Percentiles rank a stretch among this genome's conserved stretches.
phyloP scores from a whole-genome alignment of 2,329 filamentous ascomycete species.

The Dactylellina leptospora region DNA sequence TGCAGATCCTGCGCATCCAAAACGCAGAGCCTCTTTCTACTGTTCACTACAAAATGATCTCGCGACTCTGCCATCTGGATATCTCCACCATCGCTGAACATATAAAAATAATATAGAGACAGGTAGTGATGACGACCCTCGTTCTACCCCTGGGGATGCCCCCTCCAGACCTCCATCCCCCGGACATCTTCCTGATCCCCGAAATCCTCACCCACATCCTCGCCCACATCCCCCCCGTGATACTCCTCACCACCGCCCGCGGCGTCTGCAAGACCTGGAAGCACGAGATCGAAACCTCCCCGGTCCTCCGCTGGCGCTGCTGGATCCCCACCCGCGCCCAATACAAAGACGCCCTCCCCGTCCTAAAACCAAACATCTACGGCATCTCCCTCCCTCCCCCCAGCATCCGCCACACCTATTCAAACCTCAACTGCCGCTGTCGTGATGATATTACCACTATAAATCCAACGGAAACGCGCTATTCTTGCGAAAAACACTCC shows the following conservation, averaged over 20 bases:
- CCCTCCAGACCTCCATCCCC: background rate
- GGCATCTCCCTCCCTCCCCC: background rate
- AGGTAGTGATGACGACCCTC: too few species aligned
- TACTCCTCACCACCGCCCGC: conserved; percentile 9
- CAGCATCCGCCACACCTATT: background rate
- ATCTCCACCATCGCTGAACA: too few species aligned
- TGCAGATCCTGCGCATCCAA: too few species aligned
- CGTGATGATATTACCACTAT: too few species aligned
- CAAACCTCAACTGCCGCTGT: background rate
- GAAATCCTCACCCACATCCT: conserved; percentile 22
- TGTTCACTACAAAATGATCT: too few species aligned
- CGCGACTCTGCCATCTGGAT: too few species aligned
- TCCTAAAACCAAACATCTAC: too few species aligned
- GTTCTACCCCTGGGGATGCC: too few species aligned
- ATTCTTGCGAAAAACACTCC: conserved; percentile 9
- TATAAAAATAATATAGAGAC: too few species aligned
- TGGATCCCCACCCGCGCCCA: conserved; percentile 21
- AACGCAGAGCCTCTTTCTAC: too few species aligned
- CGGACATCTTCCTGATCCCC: conserved; percentile 10
- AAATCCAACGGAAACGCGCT: background rate
- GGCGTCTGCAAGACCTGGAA: conserved; percentile 31
- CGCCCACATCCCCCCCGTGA: background rate
- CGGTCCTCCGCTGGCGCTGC: conserved; percentile 14
- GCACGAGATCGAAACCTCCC: conserved; percentile 1
- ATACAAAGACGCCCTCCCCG: background rate